Evolutionary conservation across 2,329 filamentous ascomycete species (phyloP).

Genomic region (Akanthomyces muscarius): DNA sequence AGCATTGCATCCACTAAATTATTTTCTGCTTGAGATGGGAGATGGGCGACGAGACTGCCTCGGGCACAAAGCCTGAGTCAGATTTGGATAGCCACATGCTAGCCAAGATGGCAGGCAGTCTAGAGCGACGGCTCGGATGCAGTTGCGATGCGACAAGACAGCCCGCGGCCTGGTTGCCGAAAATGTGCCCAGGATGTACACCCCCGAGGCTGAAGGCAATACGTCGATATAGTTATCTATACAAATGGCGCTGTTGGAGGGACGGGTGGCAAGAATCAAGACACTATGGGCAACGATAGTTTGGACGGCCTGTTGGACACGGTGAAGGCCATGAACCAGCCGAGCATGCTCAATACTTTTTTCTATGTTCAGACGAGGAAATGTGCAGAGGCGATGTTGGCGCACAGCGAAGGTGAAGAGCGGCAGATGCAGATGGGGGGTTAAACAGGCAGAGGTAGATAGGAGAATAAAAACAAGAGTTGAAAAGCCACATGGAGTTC

Average conservation of each 20-base stretch:
- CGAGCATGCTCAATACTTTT: not conserved
- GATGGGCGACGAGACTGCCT: not conserved
- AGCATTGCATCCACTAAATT: constrained; percentile 12
- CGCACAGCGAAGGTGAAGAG: not conserved
- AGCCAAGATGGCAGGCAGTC: not conserved
- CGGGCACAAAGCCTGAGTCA: not conserved
- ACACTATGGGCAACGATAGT: not conserved
- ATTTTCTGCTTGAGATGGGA: constrained; percentile 11
- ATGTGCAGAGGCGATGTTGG: not conserved
- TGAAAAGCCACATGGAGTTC: not conserved
- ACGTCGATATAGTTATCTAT: not conserved
- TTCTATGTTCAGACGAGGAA: constrained; percentile 1
- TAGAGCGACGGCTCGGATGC: not conserved
- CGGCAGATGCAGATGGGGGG: constrained; percentile 4
- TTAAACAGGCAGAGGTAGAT: constrained; percentile 3
- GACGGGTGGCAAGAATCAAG: constrained; percentile 6
- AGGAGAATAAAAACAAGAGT: constrained; percentile 2
- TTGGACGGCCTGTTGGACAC: constrained; percentile 11
- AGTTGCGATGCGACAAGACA: not conserved
- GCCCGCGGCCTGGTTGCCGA: not conserved
- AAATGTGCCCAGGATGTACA: not conserved
- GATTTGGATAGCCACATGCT: constrained; percentile 13
- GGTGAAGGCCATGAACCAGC: constrained; percentile 5
- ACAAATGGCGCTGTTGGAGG: constrained; percentile 4
- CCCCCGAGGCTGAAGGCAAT: not conserved